Evolutionary conservation across 208 protist species (phyloP).

Genomic region (Crithidia acanthocephali): DNA sequence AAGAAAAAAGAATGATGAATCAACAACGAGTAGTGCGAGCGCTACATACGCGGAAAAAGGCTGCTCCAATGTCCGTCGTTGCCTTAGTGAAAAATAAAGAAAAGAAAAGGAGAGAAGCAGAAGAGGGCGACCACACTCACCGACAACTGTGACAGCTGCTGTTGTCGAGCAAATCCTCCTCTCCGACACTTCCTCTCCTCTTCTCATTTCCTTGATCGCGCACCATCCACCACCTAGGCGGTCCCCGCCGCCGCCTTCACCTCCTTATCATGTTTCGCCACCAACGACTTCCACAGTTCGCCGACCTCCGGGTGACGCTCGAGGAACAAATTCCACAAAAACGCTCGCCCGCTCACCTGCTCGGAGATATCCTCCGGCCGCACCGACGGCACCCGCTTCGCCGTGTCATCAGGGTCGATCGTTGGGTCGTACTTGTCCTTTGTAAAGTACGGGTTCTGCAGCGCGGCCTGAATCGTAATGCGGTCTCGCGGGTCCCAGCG

Average conservation of each 20-base stretch:
- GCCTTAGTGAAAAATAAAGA: background rate
- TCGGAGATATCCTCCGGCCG: conserved; percentile 60
- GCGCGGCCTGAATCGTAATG: conserved; percentile 67
- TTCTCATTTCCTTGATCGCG: background rate
- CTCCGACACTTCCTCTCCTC: too few relatives aligned
- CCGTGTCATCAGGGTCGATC: conserved; percentile 69
- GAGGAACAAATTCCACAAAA: conserved; percentile 82
- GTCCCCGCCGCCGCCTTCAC: conserved; percentile 13
- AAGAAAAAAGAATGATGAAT: too few relatives aligned
- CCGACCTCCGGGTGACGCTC: conserved; percentile 79
- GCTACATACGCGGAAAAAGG: too few relatives aligned
- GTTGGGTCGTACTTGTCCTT: conserved; percentile 71
- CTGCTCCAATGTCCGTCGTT: too few relatives aligned
- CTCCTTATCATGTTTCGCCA: conserved; percentile 46
- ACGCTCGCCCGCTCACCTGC: conserved; percentile 62
- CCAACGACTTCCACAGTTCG: conserved; percentile 63
- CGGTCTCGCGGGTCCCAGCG: conserved; percentile 76
- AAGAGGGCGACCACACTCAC: too few relatives aligned
- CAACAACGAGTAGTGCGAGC: too few relatives aligned
- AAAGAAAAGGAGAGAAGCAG: conserved; percentile 12
- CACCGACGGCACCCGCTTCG: conserved; percentile 57
- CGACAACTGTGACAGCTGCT: too few relatives aligned
- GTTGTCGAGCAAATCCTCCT: too few relatives aligned
- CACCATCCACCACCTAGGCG: conserved; percentile 3
- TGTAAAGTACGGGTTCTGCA: conserved; percentile 83